A percentile compares a stretch with the other conserved stretches of the same genome.
Evolutionary conservation across 768 basidiomycete genomes (phyloP).

Genomic region (Gloeostereum incarnatum): DNA sequence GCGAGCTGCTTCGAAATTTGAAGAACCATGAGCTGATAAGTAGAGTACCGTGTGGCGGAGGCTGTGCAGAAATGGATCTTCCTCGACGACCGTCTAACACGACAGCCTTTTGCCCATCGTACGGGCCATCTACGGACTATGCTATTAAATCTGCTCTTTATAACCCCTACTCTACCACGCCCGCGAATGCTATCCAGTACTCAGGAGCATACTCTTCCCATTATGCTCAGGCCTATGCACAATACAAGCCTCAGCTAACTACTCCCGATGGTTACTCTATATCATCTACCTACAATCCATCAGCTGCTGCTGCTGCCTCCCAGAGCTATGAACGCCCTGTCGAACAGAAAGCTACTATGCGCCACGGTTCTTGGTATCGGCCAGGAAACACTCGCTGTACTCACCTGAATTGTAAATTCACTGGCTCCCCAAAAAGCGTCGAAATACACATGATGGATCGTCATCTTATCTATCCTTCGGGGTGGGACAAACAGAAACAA

Average conservation of each 20-base stretch:
- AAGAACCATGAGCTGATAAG: neutral
- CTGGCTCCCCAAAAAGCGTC: slow-evolving; percentile 60
- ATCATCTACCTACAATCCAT: slow-evolving; percentile 26
- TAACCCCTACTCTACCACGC: slow-evolving; percentile 8
- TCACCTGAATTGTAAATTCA: slow-evolving; percentile 55
- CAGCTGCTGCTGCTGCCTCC: neutral
- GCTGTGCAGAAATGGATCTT: neutral
- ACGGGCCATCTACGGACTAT: slow-evolving; percentile 1
- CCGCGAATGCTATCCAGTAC: slow-evolving; percentile 7
- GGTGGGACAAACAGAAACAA: slow-evolving; percentile 50
- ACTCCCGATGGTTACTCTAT: slow-evolving; percentile 25
- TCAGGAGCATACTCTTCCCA: slow-evolving; percentile 29
- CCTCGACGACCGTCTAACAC: neutral
- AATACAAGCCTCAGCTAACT: slow-evolving; percentile 16
- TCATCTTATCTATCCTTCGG: slow-evolving; percentile 75
- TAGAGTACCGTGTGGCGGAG: neutral
- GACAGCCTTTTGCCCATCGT: neutral
- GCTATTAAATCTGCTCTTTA: slow-evolving; percentile 1
- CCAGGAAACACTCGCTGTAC: slow-evolving; percentile 53
- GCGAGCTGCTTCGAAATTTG: neutral
- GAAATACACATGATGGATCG: slow-evolving; percentile 85
- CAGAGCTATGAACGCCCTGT: too few species aligned
- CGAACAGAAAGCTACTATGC: too few species aligned
- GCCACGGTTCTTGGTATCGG: slow-evolving; percentile 49
- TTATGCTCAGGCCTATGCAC: slow-evolving; percentile 47